phyloP scores from a whole-genome alignment of 2,329 filamentous ascomycete species.

The Colletotrichum camelliae region DNA sequence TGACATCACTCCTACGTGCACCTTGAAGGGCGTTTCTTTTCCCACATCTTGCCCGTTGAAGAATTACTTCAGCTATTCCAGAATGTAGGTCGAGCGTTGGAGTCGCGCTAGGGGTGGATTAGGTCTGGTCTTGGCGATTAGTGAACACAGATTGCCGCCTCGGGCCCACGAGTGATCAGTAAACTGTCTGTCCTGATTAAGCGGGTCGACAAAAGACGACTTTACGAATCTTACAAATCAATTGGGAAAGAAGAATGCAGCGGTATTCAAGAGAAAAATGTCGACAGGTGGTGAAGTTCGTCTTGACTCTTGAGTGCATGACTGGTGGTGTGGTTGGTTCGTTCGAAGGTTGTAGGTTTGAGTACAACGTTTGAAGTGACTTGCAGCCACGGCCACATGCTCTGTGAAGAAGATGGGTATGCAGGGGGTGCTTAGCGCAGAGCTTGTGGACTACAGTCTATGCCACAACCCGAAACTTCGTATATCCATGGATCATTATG shows the following conservation, averaged over 20 bases:
- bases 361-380: neutral
- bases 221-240: neutral
- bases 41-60: neutral
- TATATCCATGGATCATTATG: neutral
- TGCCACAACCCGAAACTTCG: neutral
- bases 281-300: neutral
- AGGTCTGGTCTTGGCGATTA: neutral
- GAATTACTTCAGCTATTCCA: neutral
- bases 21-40: neutral
- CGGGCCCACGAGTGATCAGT: neutral
- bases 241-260: fast-evolving
- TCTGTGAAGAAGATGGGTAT: neutral
- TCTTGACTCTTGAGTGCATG: neutral
- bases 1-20: neutral
- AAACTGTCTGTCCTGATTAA: neutral
- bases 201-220: neutral
- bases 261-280: fast-evolving
- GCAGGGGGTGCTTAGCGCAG: neutral
- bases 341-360: neutral
- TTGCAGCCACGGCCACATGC: neutral
- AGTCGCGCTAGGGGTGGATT: neutral
- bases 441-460: neutral
- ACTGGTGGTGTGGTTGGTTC: neutral
- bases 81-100: neutral
- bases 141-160: neutral